Conservation (phyloP, 805 yeast species). For the Monosporozyma aerobia region DNA sequence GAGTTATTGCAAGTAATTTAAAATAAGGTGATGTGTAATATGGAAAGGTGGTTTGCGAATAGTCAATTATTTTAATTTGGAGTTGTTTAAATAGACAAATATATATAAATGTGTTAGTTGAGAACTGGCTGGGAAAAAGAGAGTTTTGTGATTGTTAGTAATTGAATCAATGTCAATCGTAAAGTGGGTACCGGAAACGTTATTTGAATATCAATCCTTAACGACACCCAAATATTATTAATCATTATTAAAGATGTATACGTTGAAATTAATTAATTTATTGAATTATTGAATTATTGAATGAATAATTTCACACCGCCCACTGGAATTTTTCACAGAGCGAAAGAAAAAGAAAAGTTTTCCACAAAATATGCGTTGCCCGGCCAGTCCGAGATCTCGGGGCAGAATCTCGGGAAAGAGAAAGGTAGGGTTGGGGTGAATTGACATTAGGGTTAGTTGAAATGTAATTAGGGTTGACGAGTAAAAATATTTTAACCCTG, state of each 20-base stretch:
- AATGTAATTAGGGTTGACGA: not conserved
- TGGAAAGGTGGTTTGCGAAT: not conserved
- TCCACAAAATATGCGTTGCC: not conserved
- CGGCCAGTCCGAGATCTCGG: not conserved
- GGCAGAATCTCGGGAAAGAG: not conserved
- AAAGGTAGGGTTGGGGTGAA: no score
- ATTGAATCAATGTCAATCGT: no score
- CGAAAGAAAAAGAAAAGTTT: not conserved
- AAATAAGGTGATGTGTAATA: no score
- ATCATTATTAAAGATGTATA: not conserved
- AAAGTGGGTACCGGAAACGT: no score
- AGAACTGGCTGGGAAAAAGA: no score
- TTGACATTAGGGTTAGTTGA: not conserved
- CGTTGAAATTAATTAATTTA: not conserved
- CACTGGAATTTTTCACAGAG: not conserved
- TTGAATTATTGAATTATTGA: no score
- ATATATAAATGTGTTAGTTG: no score
- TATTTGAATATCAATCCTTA: no score
- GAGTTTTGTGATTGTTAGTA: no score
- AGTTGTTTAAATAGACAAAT: no score
- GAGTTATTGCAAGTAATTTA: no score
- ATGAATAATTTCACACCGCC: not conserved
- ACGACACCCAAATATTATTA: not conserved
- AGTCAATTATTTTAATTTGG: no score
- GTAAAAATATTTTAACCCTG: not conserved